These are phyloP conservation scores for Aurantiochytrium sp. DNA, from an alignment of 108 stramenopile species.

Conservation along the genomic window DNA sequence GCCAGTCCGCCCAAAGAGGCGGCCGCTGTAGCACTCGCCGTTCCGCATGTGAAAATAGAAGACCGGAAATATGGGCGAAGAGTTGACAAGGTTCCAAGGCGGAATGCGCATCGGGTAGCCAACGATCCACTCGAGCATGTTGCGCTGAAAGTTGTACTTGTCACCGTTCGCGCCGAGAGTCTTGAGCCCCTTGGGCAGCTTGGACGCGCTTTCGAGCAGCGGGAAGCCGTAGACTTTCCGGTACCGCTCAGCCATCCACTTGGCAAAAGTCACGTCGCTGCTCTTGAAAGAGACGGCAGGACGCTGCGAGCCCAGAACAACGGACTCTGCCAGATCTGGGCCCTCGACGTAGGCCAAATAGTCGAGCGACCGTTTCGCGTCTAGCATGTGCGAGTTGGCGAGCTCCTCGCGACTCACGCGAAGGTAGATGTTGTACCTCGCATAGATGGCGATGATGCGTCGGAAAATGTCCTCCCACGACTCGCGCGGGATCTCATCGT, in stretches of 20 bases:
- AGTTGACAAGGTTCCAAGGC: background rate
- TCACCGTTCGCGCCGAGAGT: background rate
- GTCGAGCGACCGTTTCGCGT: background rate
- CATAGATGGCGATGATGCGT: background rate
- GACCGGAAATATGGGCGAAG: background rate
- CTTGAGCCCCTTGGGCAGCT: background rate
- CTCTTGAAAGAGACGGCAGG: background rate
- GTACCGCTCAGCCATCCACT: background rate
- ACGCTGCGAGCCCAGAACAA: background rate
- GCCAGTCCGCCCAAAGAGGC: background rate
- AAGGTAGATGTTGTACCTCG: background rate
- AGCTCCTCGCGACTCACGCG: constrained; percentile 2
- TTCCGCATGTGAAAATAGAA: constrained; percentile 1
- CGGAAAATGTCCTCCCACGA: background rate
- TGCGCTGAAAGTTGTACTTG: constrained; percentile 18
- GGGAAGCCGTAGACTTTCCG: background rate
- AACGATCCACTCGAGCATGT: constrained; percentile 12
- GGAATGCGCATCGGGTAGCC: background rate
- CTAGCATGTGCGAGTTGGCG: background rate
- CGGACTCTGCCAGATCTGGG: background rate
- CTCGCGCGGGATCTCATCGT: background rate
- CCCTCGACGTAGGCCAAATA: background rate
- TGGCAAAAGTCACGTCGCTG: background rate
- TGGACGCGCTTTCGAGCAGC: background rate
- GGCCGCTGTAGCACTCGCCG: background rate